phyloP scores from a whole-genome alignment of 805 yeast species.

The Yamadazyma nakazawae region DNA sequence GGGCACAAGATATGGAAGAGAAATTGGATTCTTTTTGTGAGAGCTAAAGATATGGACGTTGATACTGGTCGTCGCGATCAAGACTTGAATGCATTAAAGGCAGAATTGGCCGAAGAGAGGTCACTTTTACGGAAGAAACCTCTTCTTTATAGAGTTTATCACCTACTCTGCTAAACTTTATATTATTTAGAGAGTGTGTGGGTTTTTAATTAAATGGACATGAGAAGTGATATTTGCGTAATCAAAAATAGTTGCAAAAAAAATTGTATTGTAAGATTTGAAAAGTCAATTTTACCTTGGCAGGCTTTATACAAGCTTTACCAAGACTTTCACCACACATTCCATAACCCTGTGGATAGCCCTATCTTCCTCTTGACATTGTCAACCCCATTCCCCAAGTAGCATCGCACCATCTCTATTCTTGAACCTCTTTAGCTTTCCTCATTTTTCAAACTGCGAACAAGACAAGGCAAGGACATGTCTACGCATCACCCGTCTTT shows the following conservation, averaged over 20 bases:
- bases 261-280: too few relatives aligned
- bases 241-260: too few relatives aligned
- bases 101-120: slow-evolving; percentile 33
- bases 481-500: slow-evolving; percentile 29
- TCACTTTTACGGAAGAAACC: slow-evolving; percentile 31
- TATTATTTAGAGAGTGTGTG: too few relatives aligned
- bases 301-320: too few relatives aligned
- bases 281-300: too few relatives aligned
- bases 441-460: background rate
- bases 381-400: too few relatives aligned
- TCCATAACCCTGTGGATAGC: too few relatives aligned
- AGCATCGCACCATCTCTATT: background rate
- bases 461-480: slow-evolving; percentile 7
- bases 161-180: slow-evolving; percentile 28
- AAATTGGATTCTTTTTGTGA: slow-evolving; percentile 35
- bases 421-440: background rate
- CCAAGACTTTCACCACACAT: too few relatives aligned
- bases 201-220: too few relatives aligned
- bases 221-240: too few relatives aligned
- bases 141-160: slow-evolving; percentile 30
- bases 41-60: slow-evolving; percentile 36
- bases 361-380: too few relatives aligned
- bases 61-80: slow-evolving; percentile 44
- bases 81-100: slow-evolving; percentile 37
- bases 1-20: slow-evolving; percentile 39